Conservation (phyloP, 495 filamentous ascomycete genomes). For the Penicillium manginii region DNA sequence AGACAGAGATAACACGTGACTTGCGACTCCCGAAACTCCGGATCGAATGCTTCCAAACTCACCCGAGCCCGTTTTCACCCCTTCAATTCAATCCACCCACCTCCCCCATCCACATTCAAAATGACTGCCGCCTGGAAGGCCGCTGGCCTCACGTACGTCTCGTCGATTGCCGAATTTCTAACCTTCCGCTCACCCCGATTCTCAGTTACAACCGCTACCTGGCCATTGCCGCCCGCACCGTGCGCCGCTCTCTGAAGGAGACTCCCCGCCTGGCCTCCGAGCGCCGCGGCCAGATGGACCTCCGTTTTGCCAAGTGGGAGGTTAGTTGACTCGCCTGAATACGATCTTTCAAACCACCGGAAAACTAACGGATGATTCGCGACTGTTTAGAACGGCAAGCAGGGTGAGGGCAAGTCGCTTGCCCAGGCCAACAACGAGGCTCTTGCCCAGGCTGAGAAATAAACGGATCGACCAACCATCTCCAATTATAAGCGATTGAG, state of each 20-base stretch:
- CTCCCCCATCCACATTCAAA: slow-evolving; percentile 55
- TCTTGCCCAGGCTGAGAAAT: slow-evolving; percentile 51
- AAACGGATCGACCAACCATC: slow-evolving; percentile 22
- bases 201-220: slow-evolving; percentile 59
- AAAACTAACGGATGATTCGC: slow-evolving; percentile 27
- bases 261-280: slow-evolving; percentile 82
- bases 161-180: background rate
- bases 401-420: slow-evolving; percentile 80
- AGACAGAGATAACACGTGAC: background rate
- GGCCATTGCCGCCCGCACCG: slow-evolving; percentile 57
- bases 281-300: slow-evolving; percentile 85
- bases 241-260: slow-evolving; percentile 92
- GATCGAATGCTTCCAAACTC: slow-evolving; percentile 44
- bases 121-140: slow-evolving; percentile 99
- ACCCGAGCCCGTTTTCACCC: slow-evolving; percentile 36
- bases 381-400: slow-evolving; percentile 84
- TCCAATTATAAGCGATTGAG: slow-evolving; percentile 11
- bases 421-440: slow-evolving; percentile 71
- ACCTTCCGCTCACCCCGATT: slow-evolving; percentile 36
- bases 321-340: slow-evolving; percentile 50
- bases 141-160: slow-evolving; percentile 87
- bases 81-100: slow-evolving; percentile 34
- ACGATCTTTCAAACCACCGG: background rate
- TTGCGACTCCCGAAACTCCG: slow-evolving; percentile 45
- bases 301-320: slow-evolving; percentile 96